Conservation (phyloP, 78 protist species). For the Protostelium mycophagum region DNA sequence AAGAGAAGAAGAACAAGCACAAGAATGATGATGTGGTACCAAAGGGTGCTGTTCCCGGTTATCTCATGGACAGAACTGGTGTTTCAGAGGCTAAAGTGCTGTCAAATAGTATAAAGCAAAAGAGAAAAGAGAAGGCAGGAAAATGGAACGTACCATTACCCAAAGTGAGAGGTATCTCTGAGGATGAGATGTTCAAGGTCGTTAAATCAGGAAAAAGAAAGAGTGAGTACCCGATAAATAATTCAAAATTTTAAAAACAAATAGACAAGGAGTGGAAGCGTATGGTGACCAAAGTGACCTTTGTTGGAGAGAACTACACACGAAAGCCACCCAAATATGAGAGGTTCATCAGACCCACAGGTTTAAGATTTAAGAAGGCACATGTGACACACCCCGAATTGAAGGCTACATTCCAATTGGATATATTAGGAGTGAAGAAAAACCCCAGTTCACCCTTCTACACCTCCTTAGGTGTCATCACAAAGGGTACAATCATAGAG, state of each 20-base stretch:
- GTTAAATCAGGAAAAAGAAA: slow-evolving; percentile 93
- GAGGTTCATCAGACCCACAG: slow-evolving; percentile 97
- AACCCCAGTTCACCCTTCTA: slow-evolving; percentile 91
- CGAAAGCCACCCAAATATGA: slow-evolving; percentile 99
- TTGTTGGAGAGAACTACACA: slow-evolving; percentile 97
- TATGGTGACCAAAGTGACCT: slow-evolving; percentile 96
- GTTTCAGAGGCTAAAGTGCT: slow-evolving; percentile 93
- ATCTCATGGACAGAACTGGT: slow-evolving; percentile 94
- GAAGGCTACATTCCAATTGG: slow-evolving; percentile 93
- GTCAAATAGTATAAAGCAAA: slow-evolving; percentile 96
- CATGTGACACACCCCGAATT: slow-evolving; percentile 99
- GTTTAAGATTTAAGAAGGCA: slow-evolving; percentile 91
- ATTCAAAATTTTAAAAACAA: not conserved
- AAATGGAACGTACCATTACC: slow-evolving; percentile 99
- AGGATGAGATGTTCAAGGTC: slow-evolving; percentile 95
- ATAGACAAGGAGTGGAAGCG: slow-evolving; percentile 96
- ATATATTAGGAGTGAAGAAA: slow-evolving; percentile 96
- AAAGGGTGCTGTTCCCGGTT: slow-evolving; percentile 97
- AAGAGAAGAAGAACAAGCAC: slow-evolving; percentile 83
- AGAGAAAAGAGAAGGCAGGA: slow-evolving; percentile 99
- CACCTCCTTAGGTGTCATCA: slow-evolving; percentile 97
- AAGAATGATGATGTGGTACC: slow-evolving; percentile 70
- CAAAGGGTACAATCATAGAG: slow-evolving; percentile 99
- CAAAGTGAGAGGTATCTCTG: slow-evolving; percentile 88
- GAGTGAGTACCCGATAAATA: slow-evolving; percentile 25